Percentiles rank a stretch among this genome's conserved stretches.
phyloP scores from a whole-genome alignment of 257 asterid species.

The Ilex aquifolium region DNA sequence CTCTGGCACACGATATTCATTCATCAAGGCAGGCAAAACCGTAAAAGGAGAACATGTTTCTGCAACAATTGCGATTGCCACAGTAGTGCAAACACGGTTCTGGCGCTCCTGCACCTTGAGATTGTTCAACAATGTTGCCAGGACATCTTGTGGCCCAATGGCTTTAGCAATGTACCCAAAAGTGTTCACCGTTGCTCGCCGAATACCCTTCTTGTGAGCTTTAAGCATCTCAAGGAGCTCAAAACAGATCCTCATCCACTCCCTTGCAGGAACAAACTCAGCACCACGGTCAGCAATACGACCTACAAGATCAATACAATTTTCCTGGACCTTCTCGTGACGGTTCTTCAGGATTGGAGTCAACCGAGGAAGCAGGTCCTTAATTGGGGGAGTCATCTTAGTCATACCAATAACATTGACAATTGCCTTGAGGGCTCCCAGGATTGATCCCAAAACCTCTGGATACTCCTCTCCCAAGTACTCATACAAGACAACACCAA shows the following conservation, averaged over 20 bases:
- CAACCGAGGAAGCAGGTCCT: constrained; percentile 88
- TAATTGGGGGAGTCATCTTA: constrained; percentile 90
- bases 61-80: constrained; percentile 92
- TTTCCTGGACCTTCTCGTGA: constrained; percentile 90
- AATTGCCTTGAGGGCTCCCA: constrained; percentile 85
- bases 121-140: constrained; percentile 77
- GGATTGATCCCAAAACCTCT: constrained; percentile 79
- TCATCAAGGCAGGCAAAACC: constrained; percentile 83
- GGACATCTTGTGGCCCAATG: constrained; percentile 86
- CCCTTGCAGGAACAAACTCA: constrained; percentile 89
- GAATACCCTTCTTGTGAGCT: constrained; percentile 89
- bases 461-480: constrained; percentile 91
- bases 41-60: constrained; percentile 92
- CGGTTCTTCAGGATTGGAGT: constrained; percentile 90
- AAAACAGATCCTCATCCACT: constrained; percentile 93
- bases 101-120: constrained; percentile 93
- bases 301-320: constrained; percentile 87
- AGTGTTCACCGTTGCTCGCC: constrained; percentile 88
- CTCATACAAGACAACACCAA: constrained; percentile 82
- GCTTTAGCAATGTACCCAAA: constrained; percentile 91
- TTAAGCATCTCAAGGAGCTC: constrained; percentile 96
- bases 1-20: constrained; percentile 84
- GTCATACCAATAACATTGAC: constrained; percentile 95
- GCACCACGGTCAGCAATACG: constrained; percentile 93
- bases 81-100: constrained; percentile 93